These are phyloP conservation scores for Fraxinus floribunda DNA, from an alignment of 305 asterid species.

Conservation along the genomic window DNA sequence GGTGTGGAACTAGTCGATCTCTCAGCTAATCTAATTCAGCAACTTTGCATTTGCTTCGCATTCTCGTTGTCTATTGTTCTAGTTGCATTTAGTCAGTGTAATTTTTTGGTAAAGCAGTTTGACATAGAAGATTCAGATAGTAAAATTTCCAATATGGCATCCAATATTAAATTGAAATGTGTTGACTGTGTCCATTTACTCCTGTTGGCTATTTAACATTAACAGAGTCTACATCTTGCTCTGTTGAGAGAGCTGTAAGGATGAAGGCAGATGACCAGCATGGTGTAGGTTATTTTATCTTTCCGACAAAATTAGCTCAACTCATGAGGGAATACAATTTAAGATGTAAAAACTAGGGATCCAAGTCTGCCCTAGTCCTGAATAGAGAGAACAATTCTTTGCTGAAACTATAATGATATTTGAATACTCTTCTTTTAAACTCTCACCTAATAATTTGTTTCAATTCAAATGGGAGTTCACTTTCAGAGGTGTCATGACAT, in stretches of 20 bases:
- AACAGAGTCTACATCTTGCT: background rate
- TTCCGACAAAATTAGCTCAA: background rate
- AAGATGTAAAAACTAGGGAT: background rate
- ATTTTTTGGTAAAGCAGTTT: slow-evolving; percentile 1
- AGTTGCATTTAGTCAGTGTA: background rate
- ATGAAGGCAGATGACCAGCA: background rate
- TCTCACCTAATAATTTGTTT: background rate
- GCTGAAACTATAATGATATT: background rate
- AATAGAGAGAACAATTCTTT: background rate
- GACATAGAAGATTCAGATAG: background rate
- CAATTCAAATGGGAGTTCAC: background rate
- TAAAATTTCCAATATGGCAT: background rate
- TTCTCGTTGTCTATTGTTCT: background rate
- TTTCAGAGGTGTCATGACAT: background rate
- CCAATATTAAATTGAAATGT: background rate
- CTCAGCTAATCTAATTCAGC: background rate
- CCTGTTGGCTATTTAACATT: background rate
- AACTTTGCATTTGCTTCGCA: background rate
- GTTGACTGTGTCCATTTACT: background rate
- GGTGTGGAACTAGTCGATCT: slow-evolving; percentile 1
- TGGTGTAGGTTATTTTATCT: background rate
- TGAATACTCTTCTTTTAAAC: background rate
- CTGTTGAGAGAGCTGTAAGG: background rate
- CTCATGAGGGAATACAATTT: background rate
- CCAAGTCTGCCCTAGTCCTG: background rate